Evolutionary conservation across 2,329 filamentous ascomycete species (phyloP).

Genomic region (Ophiosphaerella herpotricha): DNA sequence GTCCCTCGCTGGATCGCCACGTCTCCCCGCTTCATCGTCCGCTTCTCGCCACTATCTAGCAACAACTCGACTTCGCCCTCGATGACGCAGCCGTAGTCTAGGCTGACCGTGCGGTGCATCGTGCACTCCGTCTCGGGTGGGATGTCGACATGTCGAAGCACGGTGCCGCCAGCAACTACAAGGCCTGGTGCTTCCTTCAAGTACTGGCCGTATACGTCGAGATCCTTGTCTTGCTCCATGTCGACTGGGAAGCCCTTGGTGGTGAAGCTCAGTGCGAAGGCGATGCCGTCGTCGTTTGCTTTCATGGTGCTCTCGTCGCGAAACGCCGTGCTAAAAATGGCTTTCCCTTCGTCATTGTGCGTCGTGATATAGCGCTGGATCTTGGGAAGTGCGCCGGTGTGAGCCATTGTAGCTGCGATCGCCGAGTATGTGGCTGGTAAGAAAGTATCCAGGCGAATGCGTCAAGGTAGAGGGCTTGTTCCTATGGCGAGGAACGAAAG

Average conservation of each 20-base stretch:
- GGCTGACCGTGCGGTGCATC: slow-evolving; percentile 49
- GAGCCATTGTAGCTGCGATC: slow-evolving; percentile 29
- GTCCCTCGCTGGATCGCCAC: slow-evolving; percentile 47
- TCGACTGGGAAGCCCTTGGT: slow-evolving; percentile 55
- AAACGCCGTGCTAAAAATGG: slow-evolving; percentile 43
- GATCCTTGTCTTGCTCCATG: slow-evolving; percentile 53
- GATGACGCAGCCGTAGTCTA: slow-evolving; percentile 48
- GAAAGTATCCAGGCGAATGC: too few species aligned
- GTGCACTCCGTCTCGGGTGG: slow-evolving; percentile 39
- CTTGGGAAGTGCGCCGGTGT: slow-evolving; percentile 36
- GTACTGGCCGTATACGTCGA: slow-evolving; percentile 52
- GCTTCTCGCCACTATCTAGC: slow-evolving; percentile 47
- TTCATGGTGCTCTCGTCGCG: slow-evolving; percentile 43
- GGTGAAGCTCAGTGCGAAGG: slow-evolving; percentile 57
- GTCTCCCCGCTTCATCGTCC: slow-evolving; percentile 44
- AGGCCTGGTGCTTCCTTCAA: slow-evolving; percentile 56
- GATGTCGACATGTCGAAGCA: slow-evolving; percentile 51
- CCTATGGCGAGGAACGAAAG: too few species aligned
- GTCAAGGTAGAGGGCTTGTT: too few species aligned
- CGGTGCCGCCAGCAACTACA: slow-evolving; percentile 53
- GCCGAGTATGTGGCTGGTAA: too few species aligned
- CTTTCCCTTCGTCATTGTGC: slow-evolving; percentile 43
- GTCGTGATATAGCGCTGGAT: slow-evolving; percentile 45
- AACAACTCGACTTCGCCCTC: slow-evolving; percentile 46
- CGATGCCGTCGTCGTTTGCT: slow-evolving; percentile 50